Evolutionary conservation across 495 filamentous ascomycete species (phyloP), one percentile per base, ranked within the genome.

Genomic region (Xylaria grammica): DNA sequence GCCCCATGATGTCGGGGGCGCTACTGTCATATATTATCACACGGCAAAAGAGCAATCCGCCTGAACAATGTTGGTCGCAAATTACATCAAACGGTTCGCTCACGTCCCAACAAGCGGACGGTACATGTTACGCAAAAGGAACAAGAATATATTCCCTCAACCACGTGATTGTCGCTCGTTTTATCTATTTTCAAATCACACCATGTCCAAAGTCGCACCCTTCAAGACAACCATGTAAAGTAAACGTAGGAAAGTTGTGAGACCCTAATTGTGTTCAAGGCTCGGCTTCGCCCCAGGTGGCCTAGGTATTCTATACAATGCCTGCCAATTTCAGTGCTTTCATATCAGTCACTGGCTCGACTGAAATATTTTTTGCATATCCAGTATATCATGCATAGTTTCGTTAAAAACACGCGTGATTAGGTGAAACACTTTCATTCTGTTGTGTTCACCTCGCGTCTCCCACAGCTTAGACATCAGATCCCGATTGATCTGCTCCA

Each of bases 401-500:
- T 90, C 87, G 65, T 96, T 91, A 72, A 97, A 97, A 24, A 88
- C 85, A 7, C 84, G 79, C 13, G 78, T 78, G 32, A 96, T 81
- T 32, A 79, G 76, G 29, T 72, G 72, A 24, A 89, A 81, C 11
- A 98, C 92, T 56, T 77, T 77, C 69, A 85, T 89, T 19, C 95
- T 85, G 75, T 98, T 91, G 84, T 89, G 94, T 68, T 96, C 88
- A 57, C 85, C 82, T 44, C 91, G 85, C 60, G 80, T 83, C 62
- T 81, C 84, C 95, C 95, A 99, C 15, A 98, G 80, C 45, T 86
- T 85, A 63, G 93, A 89, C 94, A 97, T 97, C 69, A 97, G 77
- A 60, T 86, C 87, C n/a, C 93, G 87, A 72, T 92, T 91, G 72
- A 96, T 86, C 74, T 97, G 94, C 78, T 98, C 94, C 30, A 99